phyloP scores from a whole-genome alignment of 225 moss, liverwort and hornwort genomes.

The Bryum argenteum region DNA sequence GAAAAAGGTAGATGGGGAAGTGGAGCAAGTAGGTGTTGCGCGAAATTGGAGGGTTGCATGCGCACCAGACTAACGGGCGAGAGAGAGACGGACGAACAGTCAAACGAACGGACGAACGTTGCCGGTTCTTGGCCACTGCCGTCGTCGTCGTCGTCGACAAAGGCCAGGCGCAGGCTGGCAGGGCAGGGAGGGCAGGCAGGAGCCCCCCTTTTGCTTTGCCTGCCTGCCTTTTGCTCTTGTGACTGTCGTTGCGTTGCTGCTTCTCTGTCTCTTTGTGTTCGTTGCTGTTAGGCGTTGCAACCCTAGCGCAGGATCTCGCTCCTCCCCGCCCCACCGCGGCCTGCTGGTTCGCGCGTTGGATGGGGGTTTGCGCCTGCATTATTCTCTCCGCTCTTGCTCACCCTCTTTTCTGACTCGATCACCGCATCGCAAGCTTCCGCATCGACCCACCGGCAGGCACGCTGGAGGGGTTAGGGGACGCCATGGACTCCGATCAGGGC shows the following conservation, averaged over 20 bases:
- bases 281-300: neutral
- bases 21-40: too few relatives aligned
- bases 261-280: neutral
- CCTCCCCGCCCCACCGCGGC: slow-evolving; percentile 29
- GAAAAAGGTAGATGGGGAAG: too few relatives aligned
- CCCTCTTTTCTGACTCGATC: too few relatives aligned
- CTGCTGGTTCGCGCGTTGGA: slow-evolving; percentile 27
- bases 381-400: too few relatives aligned
- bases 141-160: neutral
- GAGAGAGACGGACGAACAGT: neutral
- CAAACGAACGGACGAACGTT: neutral
- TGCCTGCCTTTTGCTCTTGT: neutral
- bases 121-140: slow-evolving; percentile 6
- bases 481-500: slow-evolving; percentile 72
- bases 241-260: neutral
- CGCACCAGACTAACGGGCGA: neutral
- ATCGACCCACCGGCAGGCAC: slow-evolving; percentile 22
- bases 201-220: too few relatives aligned
- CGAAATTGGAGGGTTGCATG: too few relatives aligned
- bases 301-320: slow-evolving; percentile 32
- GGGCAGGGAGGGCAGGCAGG: neutral
- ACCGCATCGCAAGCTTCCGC: too few relatives aligned
- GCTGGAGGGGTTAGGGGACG: slow-evolving; percentile 45
- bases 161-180: neutral
- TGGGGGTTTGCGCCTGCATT: slow-evolving; percentile 17